These are phyloP conservation scores for Saturnispora silvae DNA, from an alignment of 805 yeast genomes.

Conservation along the genomic window DNA sequence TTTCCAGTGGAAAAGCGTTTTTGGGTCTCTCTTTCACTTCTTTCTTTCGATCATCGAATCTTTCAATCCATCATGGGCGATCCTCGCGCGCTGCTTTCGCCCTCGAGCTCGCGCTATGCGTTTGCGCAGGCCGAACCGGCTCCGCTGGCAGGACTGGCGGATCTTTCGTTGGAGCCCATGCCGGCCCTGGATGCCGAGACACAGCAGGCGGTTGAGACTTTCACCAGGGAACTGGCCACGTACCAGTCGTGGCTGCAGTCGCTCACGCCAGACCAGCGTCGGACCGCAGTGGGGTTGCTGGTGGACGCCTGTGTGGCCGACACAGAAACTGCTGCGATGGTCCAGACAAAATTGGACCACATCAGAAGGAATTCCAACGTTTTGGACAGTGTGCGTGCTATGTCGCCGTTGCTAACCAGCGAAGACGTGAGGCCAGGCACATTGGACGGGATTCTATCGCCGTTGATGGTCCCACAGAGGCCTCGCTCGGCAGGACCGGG, in stretches of 20 bases:
- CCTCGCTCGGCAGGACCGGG: no score
- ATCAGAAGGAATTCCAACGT: conserved; percentile 1
- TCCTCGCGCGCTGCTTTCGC: conserved; percentile 30
- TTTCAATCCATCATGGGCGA: background rate
- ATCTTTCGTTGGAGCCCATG: conserved; percentile 19
- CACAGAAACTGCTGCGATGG: conserved; percentile 26
- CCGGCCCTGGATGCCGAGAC: conserved; percentile 27
- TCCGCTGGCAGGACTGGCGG: background rate
- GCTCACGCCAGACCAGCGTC: conserved; percentile 36
- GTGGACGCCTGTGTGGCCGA: conserved; percentile 34
- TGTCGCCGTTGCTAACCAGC: conserved; percentile 8
- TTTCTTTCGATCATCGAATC: background rate
- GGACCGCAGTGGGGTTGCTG: conserved; percentile 38
- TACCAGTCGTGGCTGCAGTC: conserved; percentile 38
- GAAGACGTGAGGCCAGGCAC: background rate
- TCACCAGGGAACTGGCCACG: conserved; percentile 34
- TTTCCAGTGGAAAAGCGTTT: background rate
- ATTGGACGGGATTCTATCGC: background rate
- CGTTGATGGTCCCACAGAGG: no score
- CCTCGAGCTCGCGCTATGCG: conserved; percentile 30
- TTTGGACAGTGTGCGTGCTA: conserved; percentile 17
- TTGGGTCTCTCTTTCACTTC: background rate
- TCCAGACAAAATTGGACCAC: conserved; percentile 1
- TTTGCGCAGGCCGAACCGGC: conserved; percentile 12
- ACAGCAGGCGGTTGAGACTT: conserved; percentile 22